phyloP scores from a whole-genome alignment of 2,329 filamentous ascomycete genomes.

The Aspergillus hortae region DNA sequence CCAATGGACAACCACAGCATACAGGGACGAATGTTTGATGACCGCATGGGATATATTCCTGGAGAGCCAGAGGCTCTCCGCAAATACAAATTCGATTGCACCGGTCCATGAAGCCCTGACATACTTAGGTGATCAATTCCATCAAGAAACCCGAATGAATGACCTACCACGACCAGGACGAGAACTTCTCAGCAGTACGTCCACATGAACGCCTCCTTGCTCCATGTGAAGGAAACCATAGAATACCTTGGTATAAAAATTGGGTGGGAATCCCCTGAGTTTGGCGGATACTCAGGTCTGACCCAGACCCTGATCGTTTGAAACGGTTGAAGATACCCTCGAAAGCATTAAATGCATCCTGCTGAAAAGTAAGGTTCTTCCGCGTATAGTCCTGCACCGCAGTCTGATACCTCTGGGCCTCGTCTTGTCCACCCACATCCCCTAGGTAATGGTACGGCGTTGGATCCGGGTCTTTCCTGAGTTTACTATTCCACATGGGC shows the following conservation, averaged over 20 bases:
- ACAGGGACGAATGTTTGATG: not conserved
- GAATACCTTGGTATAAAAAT: not conserved
- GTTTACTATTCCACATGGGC: not conserved
- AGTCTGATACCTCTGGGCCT: not conserved
- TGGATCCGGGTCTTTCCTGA: not conserved
- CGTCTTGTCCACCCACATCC: not conserved
- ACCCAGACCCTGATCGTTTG: not conserved
- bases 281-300: not conserved
- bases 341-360: not conserved
- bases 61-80: not conserved
- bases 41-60: not conserved
- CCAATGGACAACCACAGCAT: not conserved
- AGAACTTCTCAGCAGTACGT: not conserved
- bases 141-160: not conserved
- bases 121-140: not conserved
- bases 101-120: not conserved
- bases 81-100: not conserved
- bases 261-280: not conserved
- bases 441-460: not conserved
- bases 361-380: not conserved
- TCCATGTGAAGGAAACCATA: not conserved
- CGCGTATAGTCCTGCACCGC: not conserved
- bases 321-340: not conserved
- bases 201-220: not conserved
- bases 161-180: not conserved